Percentiles rank a stretch among this genome's conserved stretches.
These are phyloP conservation scores for Phytophthora ohioensis DNA, from an alignment of 352 stramenopile species.

Conservation along the genomic window DNA sequence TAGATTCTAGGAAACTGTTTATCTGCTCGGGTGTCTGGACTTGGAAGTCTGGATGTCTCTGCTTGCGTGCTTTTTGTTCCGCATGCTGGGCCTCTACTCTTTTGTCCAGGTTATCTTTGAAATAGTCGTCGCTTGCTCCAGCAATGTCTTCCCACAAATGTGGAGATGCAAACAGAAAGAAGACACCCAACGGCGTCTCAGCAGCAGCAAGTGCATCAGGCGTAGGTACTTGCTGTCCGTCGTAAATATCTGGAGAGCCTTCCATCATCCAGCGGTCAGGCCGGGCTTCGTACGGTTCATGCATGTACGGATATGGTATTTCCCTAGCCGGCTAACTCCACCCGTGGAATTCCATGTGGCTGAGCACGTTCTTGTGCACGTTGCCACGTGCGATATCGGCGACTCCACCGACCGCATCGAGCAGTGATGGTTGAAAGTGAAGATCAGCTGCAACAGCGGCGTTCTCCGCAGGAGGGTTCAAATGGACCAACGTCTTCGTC, in stretches of 20 bases:
- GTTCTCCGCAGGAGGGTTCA: not conserved
- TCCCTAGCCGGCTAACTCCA: not conserved
- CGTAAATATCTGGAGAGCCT: slow-evolving; percentile 3
- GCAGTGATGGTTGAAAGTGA: slow-evolving; percentile 8
- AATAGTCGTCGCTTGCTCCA: not conserved
- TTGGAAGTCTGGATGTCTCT: not conserved
- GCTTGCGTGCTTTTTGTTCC: not conserved
- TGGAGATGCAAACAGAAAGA: not conserved
- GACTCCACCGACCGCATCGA: slow-evolving; percentile 1
- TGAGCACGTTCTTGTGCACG: not conserved
- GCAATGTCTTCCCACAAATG: slow-evolving; percentile 4
- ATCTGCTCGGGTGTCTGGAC: not conserved
- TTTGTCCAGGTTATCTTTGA: not conserved
- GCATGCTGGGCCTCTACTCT: not conserved
- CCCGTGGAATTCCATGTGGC: not conserved
- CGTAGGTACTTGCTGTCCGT: slow-evolving; percentile 3
- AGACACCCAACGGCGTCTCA: not conserved
- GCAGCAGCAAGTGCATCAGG: not conserved
- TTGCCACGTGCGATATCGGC: not conserved
- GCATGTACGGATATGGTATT: slow-evolving; percentile 12
- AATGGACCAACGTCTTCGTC: not conserved
- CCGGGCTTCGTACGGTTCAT: slow-evolving; percentile 12
- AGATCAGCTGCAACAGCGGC: not conserved
- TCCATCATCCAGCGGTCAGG: not conserved
- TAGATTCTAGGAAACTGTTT: not conserved